phyloP scores from a whole-genome alignment of 805 yeast genomes.

The Ogataea sp. region DNA sequence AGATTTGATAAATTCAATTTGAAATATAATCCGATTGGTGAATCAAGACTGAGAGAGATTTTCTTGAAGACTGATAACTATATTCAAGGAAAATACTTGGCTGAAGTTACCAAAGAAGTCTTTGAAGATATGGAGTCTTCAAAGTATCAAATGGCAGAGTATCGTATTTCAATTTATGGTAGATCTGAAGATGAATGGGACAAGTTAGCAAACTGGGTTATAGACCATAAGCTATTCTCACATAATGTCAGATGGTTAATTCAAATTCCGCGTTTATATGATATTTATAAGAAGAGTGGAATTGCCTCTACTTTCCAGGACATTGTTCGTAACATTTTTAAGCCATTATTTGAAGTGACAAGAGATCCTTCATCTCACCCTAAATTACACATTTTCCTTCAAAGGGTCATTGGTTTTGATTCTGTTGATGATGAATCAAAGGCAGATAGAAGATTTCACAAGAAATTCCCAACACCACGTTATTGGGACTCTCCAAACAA shows the following conservation, averaged over 20 bases:
- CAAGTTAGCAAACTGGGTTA: conserved; percentile 88
- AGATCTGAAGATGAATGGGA: conserved; percentile 91
- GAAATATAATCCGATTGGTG: conserved; percentile 97
- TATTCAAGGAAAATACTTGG: conserved; percentile 80
- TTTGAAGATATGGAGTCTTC: conserved; percentile 90
- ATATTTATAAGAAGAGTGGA: conserved; percentile 73
- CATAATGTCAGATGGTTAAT: conserved; percentile 96
- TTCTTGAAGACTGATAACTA: conserved; percentile 93
- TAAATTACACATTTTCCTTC: conserved; percentile 80
- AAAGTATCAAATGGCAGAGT: conserved; percentile 96
- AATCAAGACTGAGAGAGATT: conserved; percentile 92
- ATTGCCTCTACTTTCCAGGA: conserved; percentile 68
- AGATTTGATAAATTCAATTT: conserved; percentile 95
- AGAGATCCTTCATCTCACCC: conserved; percentile 81
- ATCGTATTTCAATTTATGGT: conserved; percentile 92
- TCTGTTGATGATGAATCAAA: conserved; percentile 98
- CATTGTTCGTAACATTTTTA: conserved; percentile 68
- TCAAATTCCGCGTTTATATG: conserved; percentile 91
- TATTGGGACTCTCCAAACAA: conserved; percentile 72
- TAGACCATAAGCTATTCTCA: conserved; percentile 84
- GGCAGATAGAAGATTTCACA: conserved; percentile 72
- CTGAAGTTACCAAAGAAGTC: conserved; percentile 91
- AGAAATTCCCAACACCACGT: conserved; percentile 78
- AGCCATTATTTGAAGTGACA: conserved; percentile 87
- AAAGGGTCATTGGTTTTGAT: conserved; percentile 95